Conservation (phyloP, 2,329 filamentous ascomycete species). For the Lachnellula suecica region DNA sequence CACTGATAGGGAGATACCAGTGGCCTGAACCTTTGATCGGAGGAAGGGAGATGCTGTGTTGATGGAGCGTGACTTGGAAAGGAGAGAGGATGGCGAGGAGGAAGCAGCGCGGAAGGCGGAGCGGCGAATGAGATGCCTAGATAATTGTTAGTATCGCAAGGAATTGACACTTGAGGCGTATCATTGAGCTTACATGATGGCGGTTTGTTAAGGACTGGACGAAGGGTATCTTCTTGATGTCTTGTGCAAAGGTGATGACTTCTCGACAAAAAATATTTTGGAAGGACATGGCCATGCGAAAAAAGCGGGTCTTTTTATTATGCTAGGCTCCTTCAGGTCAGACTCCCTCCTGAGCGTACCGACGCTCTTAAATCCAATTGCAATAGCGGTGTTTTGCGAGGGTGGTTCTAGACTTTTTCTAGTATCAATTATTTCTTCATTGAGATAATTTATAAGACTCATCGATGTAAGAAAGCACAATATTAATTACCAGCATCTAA, state of each 20-base stretch:
- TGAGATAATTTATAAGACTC: too few species aligned
- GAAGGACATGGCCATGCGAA: slow-evolving; percentile 3
- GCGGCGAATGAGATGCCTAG: slow-evolving; percentile 47
- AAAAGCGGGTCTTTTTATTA: background rate
- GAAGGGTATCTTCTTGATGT: slow-evolving; percentile 10
- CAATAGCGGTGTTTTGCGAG: too few species aligned
- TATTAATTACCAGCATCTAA: too few species aligned
- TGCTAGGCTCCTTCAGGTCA: background rate
- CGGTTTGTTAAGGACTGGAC: slow-evolving; percentile 12
- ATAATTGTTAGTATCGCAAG: slow-evolving; percentile 8
- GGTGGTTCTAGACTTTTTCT: too few species aligned
- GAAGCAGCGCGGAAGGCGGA: slow-evolving; percentile 55
- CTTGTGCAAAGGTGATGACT: slow-evolving; percentile 10
- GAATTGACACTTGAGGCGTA: background rate
- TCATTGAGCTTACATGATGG: slow-evolving; percentile 27
- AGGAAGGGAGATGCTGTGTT: slow-evolving; percentile 34
- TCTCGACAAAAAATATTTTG: slow-evolving; percentile 5
- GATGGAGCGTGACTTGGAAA: slow-evolving; percentile 41
- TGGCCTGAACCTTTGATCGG: slow-evolving; percentile 32
- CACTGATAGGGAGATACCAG: slow-evolving; percentile 33
- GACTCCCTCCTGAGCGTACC: background rate
- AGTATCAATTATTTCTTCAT: too few species aligned
- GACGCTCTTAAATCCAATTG: too few species aligned
- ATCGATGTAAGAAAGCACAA: too few species aligned
- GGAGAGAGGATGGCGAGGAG: slow-evolving; percentile 43